Evolutionary conservation across 805 yeast genomes (phyloP).

Genomic region (Teunomyces barrocoloradensis): DNA sequence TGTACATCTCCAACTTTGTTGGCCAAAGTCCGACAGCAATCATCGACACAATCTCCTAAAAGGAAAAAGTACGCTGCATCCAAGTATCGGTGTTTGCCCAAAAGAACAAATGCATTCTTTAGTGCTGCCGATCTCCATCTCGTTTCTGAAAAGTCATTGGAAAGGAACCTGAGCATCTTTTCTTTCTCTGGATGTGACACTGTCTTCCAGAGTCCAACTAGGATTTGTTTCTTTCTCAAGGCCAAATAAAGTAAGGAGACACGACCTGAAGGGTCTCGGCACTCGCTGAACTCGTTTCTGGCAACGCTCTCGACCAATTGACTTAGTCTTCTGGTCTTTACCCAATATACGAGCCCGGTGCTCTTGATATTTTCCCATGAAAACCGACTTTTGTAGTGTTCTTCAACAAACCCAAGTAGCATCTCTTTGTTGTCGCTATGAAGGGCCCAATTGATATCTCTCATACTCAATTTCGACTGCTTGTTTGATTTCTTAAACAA

Average conservation of each 20-base stretch:
- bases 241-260: constrained; percentile 79
- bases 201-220: constrained; percentile 82
- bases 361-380: constrained; percentile 61
- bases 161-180: constrained; percentile 75
- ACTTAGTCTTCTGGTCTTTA: constrained; percentile 26
- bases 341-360: constrained; percentile 74
- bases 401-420: constrained; percentile 48
- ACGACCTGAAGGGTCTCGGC: constrained; percentile 64
- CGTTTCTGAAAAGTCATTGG: constrained; percentile 68
- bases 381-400: constrained; percentile 42
- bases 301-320: constrained; percentile 66
- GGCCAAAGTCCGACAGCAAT: constrained; percentile 72
- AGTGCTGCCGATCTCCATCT: constrained; percentile 88
- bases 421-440: constrained; percentile 78
- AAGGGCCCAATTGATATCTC: constrained; percentile 86
- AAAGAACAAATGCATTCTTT: constrained; percentile 86
- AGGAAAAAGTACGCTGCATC: constrained; percentile 91
- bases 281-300: constrained; percentile 60
- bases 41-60: constrained; percentile 70
- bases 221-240: constrained; percentile 67
- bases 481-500: constrained; percentile 51
- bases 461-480: constrained; percentile 60
- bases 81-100: constrained; percentile 81
- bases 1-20: constrained; percentile 65
- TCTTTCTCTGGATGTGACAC: constrained; percentile 75